Base-by-base conservation (phyloP, 352 stramenopile genomes). In the Phytophthora melonis region DNA sequence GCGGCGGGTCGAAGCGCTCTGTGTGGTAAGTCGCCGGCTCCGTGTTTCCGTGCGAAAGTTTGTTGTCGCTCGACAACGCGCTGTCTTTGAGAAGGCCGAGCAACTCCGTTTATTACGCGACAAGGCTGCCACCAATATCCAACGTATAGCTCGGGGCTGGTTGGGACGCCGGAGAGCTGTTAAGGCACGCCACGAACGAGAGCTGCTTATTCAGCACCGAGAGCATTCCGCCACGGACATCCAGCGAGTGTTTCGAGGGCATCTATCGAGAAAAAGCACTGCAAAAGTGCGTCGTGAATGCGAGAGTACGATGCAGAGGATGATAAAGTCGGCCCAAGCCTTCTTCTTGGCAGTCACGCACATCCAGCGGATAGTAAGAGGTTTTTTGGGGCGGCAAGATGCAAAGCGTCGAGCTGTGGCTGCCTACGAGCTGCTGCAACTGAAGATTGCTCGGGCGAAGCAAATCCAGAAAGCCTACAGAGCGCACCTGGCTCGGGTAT, bases 381-480 rank as follows among this genome's bases (percentile, higher is more conserved):
- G 88, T 0, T 83, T 82, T 41, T 36, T 87, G 11, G 84, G 83
- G 2, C 87, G 87, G 13, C 62, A 68, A 14, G 43, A 63, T 6
- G 61, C 68, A 23, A 70, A 68, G 9, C 55, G 64, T 1, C 70
- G 75, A 16, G 65, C 55, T 7, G 34, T 67, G 9, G 66, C 72
- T 21, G 63, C 81, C 1, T 68, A 72, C 3, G 63, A 81, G 34
- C 54, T 78, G 4, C 63, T 60, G 11, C 36, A 68, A 30, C 56
- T 77, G 43, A 80, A 78, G 1, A 63, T 83, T 3, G 27, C 19
- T 8, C 74, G 77, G 27, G 83, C 83, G 0, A 56, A 59, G 23
- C 60, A 72, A 21, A 86, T 95, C 65, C 88, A 95, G 55, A 62
- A 77, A 55, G 64, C 68, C 18, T 88, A 80, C 32, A 84, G 88